Evolutionary conservation across 257 asterid species (phyloP).

Genomic region (Solanum paucissectum): DNA sequence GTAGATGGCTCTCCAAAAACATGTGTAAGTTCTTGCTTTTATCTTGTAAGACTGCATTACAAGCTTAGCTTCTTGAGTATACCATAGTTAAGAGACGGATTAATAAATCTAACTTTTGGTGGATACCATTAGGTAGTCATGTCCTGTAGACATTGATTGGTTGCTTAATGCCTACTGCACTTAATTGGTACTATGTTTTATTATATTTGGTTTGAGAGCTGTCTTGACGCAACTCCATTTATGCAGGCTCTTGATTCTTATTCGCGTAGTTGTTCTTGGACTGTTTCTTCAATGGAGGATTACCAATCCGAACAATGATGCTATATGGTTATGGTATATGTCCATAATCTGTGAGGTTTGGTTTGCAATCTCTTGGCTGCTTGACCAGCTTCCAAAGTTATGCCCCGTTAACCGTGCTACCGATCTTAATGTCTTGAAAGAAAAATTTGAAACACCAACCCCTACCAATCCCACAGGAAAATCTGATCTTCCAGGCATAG

Average conservation of each 20-base stretch:
- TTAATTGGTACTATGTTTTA: neutral
- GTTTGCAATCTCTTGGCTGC: slow-evolving; percentile 94
- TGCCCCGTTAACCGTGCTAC: slow-evolving; percentile 77
- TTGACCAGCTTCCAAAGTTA: slow-evolving; percentile 81
- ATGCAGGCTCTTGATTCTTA: slow-evolving; percentile 58
- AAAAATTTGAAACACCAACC: slow-evolving; percentile 61
- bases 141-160: neutral
- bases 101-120: neutral
- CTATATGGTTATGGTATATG: slow-evolving; percentile 88
- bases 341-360: slow-evolving; percentile 72
- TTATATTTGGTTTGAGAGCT: neutral
- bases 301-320: slow-evolving; percentile 58
- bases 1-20: neutral
- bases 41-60: neutral
- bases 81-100: neutral
- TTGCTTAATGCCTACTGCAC: neutral
- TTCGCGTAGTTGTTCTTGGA: slow-evolving; percentile 67
- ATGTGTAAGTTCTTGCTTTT: neutral
- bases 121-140: neutral
- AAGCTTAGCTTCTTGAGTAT: neutral
- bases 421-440: slow-evolving; percentile 65
- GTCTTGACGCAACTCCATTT: neutral
- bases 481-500: slow-evolving; percentile 87
- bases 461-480: slow-evolving; percentile 66
- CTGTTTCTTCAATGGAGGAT: slow-evolving; percentile 69